Conservation (phyloP, 768 basidiomycete genomes). For the Inosperma sp. region DNA sequence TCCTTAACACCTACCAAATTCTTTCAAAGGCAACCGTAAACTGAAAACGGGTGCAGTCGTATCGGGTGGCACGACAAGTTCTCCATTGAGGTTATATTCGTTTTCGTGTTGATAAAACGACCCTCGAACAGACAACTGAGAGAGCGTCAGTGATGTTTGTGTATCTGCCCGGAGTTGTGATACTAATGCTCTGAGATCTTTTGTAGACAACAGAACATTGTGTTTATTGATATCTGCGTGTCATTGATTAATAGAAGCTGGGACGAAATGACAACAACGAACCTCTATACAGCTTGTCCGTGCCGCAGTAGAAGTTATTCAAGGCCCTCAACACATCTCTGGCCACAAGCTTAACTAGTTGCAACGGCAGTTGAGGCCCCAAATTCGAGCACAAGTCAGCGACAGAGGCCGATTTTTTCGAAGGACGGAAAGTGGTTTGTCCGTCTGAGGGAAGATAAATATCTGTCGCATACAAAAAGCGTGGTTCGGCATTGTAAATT, state of each 20-base stretch:
- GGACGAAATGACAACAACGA: constrained; percentile 6
- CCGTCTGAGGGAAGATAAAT: background rate
- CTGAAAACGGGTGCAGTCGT: constrained; percentile 3
- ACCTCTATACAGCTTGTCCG: constrained; percentile 18
- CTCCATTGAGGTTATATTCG: background rate
- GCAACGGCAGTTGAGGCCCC: constrained; percentile 22
- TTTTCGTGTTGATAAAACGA: background rate
- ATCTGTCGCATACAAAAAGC: background rate
- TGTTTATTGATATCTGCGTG: constrained; percentile 18
- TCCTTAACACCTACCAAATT: background rate
- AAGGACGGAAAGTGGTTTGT: background rate
- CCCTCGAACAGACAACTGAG: constrained; percentile 7
- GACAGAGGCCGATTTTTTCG: constrained; percentile 14
- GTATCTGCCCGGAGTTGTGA: constrained; percentile 9
- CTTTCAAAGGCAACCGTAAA: background rate
- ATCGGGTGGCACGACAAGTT: constrained; percentile 1
- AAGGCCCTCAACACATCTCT: constrained; percentile 24
- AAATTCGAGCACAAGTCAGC: constrained; percentile 21
- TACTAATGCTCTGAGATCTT: constrained; percentile 6
- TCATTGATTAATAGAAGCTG: background rate
- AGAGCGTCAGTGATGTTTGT: constrained; percentile 11
- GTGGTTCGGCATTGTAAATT: background rate
- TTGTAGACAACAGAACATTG: constrained; percentile 18
- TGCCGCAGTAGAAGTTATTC: constrained; percentile 13
- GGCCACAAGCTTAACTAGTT: constrained; percentile 26